Percentiles rank a stretch among this genome's conserved stretches.
Evolutionary conservation across 306 rosid species (phyloP).

Genomic region (Abrus pulchellus): DNA sequence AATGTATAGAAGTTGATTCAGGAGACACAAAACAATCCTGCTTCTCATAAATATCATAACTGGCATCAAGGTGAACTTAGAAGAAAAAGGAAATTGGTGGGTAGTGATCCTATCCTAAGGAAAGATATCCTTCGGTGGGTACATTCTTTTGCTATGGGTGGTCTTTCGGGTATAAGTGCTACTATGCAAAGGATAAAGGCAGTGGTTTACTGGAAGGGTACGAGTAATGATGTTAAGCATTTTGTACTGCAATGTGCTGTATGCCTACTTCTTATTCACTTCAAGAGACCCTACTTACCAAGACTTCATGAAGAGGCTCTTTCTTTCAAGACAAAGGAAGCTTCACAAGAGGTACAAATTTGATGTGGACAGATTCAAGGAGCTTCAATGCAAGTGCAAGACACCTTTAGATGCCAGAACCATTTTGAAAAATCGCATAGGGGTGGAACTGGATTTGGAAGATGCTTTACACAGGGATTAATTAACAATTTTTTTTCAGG

Average conservation of each 20-base stretch:
- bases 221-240: conserved; percentile 43
- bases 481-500: not conserved
- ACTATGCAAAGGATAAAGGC: too few species aligned
- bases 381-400: conserved; percentile 67
- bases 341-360: conserved; percentile 70
- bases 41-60: too few species aligned
- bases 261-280: conserved; percentile 90
- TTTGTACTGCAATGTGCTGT: conserved; percentile 64
- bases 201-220: too few species aligned
- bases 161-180: too few species aligned
- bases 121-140: too few species aligned
- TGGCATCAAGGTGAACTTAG: too few species aligned
- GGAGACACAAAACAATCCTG: too few species aligned
- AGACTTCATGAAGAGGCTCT: conserved; percentile 89
- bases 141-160: too few species aligned
- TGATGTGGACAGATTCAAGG: conserved; percentile 69
- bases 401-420: conserved; percentile 61
- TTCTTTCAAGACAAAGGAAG: conserved; percentile 83
- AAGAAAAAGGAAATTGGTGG: too few species aligned
- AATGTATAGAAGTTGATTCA: too few species aligned
- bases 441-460: conserved; percentile 73
- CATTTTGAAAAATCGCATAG: conserved; percentile 65
- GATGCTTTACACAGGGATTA: conserved; percentile 64
- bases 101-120: too few species aligned
- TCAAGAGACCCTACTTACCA: conserved; percentile 96